Conservation (phyloP, 495 filamentous ascomycete species). For the Copromyces sp. region DNA sequence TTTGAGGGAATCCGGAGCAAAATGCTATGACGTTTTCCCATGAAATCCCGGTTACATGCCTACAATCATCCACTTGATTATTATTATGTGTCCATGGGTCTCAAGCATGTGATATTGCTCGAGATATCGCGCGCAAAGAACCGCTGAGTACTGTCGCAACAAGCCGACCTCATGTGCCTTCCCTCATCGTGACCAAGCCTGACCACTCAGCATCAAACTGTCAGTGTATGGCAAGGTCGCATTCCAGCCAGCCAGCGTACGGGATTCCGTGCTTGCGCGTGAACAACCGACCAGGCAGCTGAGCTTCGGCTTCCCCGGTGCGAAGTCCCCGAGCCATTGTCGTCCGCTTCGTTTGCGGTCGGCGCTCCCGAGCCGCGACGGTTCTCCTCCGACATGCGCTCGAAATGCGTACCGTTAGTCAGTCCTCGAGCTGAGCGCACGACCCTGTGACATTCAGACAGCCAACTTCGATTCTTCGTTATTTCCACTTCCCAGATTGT, state of each 20-base stretch:
- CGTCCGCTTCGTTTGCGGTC: not conserved
- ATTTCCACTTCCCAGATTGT: not conserved
- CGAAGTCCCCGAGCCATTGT: not conserved
- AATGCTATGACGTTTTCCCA: slow-evolving; percentile 25
- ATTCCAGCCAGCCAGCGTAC: not conserved
- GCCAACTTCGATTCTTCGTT: not conserved
- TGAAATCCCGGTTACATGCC: slow-evolving; percentile 7
- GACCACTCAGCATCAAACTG: not conserved
- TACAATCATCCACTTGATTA: not conserved
- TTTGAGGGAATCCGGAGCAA: slow-evolving; percentile 31
- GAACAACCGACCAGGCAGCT: not conserved
- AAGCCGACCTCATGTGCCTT: not conserved
- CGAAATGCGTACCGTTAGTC: not conserved
- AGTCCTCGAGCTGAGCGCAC: not conserved
- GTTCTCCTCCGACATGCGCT: not conserved
- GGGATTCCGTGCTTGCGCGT: not conserved
- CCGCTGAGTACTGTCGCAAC: not conserved
- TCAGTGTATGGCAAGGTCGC: not conserved
- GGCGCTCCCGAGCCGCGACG: not conserved
- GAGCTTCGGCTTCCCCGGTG: not conserved
- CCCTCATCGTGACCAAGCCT: not conserved
- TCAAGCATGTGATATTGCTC: not conserved
- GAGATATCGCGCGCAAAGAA: not conserved
- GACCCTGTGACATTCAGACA: not conserved
- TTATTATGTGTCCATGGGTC: not conserved